Conservation (phyloP, 176 grass and related monocot genomes). For the Phyllostachys edulis region DNA sequence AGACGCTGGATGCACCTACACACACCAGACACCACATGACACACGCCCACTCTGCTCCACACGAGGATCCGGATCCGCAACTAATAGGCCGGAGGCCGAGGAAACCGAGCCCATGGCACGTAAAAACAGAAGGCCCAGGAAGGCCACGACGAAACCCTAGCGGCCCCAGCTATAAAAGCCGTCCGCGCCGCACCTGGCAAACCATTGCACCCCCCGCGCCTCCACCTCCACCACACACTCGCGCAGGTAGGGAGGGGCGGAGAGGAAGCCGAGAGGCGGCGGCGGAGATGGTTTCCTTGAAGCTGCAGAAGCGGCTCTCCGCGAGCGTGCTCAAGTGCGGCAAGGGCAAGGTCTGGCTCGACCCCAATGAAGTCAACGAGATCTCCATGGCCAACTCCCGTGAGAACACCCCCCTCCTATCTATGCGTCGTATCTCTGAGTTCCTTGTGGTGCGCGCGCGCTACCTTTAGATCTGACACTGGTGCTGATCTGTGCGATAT, state of each 20-base stretch:
- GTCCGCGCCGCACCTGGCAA: not conserved
- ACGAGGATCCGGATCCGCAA: too few relatives aligned
- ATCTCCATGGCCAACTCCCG: slow-evolving; percentile 77
- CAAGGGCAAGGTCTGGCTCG: slow-evolving; percentile 72
- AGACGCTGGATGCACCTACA: too few relatives aligned
- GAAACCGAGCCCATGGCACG: not conserved
- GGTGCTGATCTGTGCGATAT: not conserved
- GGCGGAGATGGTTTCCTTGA: slow-evolving; percentile 57
- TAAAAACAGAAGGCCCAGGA: not conserved
- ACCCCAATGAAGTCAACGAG: slow-evolving; percentile 74
- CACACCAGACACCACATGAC: too few relatives aligned
- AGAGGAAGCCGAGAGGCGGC: not conserved
- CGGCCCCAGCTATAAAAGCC: slow-evolving; percentile 17
- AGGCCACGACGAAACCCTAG: slow-evolving; percentile 44
- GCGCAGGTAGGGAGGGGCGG: slow-evolving; percentile 9
- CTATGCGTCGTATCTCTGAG: not conserved
- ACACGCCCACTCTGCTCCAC: too few relatives aligned
- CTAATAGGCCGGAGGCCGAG: not conserved
- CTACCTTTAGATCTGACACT: not conserved
- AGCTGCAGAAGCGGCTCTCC: slow-evolving; percentile 65
- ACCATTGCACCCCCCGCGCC: slow-evolving; percentile 18
- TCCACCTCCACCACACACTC: slow-evolving; percentile 24
- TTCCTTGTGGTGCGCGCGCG: not conserved
- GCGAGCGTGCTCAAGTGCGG: slow-evolving; percentile 72
- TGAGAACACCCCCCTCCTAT: slow-evolving; percentile 37